phyloP scores from a whole-genome alignment of 1,284 basidiomycete genomes.

The Boletus semigastroideus region DNA sequence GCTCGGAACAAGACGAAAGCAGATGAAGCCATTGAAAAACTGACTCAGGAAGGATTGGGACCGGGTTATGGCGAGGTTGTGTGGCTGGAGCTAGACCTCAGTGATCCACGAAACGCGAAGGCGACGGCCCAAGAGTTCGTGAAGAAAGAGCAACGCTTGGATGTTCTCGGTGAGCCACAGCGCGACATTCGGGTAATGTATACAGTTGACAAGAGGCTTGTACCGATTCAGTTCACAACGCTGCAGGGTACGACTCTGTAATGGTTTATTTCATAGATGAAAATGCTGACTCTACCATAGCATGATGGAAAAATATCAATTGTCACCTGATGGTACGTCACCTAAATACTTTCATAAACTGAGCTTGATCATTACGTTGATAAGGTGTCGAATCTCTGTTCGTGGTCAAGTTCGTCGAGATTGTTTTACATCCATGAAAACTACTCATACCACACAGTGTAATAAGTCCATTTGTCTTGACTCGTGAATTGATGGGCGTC shows the following conservation, averaged over 20 bases:
- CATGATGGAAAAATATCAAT: conserved; percentile 16
- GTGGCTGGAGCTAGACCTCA: conserved; percentile 48
- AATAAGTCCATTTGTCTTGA: conserved; percentile 48
- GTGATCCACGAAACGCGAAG: conserved; percentile 42
- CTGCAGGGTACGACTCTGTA: conserved; percentile 40
- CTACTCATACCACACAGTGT: conserved; percentile 35
- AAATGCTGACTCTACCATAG: conserved; percentile 13
- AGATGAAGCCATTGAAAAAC: conserved; percentile 37
- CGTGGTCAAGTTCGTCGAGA: conserved; percentile 42
- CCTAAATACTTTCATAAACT: neutral
- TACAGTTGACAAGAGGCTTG: neutral
- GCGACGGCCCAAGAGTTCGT: conserved; percentile 47
- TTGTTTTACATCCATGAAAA: neutral
- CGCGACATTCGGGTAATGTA: neutral
- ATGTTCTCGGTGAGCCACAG: conserved; percentile 46
- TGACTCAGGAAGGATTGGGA: conserved; percentile 38
- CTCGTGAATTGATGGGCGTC: conserved; percentile 47
- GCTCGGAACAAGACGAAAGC: conserved; percentile 41
- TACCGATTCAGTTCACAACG: conserved; percentile 48
- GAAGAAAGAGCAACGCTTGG: conserved; percentile 46
- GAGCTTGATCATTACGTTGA: neutral
- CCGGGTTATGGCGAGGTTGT: conserved; percentile 41
- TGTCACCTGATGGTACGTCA: conserved; percentile 37
- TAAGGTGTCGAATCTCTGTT: conserved; percentile 41
- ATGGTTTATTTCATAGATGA: neutral